Percentiles rank a stretch among this genome's conserved stretches.
phyloP scores from a whole-genome alignment of 352 stramenopile genomes.

The Hyaloperonospora arabidopsidis region DNA sequence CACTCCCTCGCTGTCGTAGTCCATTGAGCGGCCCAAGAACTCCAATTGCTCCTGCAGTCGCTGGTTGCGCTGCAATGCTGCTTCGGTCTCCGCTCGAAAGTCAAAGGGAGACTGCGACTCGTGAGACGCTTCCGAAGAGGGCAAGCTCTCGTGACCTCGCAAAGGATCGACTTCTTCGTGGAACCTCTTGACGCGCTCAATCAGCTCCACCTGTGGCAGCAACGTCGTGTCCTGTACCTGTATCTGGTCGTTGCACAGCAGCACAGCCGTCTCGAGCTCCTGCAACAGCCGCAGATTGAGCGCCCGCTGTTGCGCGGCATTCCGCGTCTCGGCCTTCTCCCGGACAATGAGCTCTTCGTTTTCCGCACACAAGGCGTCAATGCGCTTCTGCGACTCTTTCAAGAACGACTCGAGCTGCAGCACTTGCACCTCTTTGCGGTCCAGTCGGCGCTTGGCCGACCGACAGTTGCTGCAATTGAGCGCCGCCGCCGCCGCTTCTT shows the following conservation, averaged over 20 bases:
- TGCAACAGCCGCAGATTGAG: conserved; percentile 60
- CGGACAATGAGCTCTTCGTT: conserved; percentile 59
- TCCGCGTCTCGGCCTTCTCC: conserved; percentile 57
- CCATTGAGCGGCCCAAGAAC: conserved; percentile 47
- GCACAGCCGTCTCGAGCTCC: conserved; percentile 65
- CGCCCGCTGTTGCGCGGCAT: conserved; percentile 44
- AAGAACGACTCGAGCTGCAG: conserved; percentile 70
- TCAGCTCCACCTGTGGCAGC: conserved; percentile 61
- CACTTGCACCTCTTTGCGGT: conserved; percentile 67
- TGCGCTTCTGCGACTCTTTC: conserved; percentile 72
- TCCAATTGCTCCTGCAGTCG: conserved; percentile 55
- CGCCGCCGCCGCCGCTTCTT: conserved; percentile 25
- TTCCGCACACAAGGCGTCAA: conserved; percentile 52
- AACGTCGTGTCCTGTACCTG: conserved; percentile 45
- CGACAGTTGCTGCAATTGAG: conserved; percentile 45
- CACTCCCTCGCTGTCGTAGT: conserved; percentile 30
- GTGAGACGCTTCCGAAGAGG: conserved; percentile 3
- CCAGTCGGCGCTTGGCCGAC: conserved; percentile 46
- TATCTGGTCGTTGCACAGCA: conserved; percentile 56
- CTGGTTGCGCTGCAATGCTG: conserved; percentile 56
- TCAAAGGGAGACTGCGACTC: conserved; percentile 31
- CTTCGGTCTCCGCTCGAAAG: conserved; percentile 43
- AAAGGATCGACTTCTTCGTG: conserved; percentile 40
- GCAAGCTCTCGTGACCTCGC: conserved; percentile 18
- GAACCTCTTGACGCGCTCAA: conserved; percentile 65